Base-by-base conservation (phyloP, 371 early-diverging fungal genomes). In the Mortierella polycephala region DNA sequence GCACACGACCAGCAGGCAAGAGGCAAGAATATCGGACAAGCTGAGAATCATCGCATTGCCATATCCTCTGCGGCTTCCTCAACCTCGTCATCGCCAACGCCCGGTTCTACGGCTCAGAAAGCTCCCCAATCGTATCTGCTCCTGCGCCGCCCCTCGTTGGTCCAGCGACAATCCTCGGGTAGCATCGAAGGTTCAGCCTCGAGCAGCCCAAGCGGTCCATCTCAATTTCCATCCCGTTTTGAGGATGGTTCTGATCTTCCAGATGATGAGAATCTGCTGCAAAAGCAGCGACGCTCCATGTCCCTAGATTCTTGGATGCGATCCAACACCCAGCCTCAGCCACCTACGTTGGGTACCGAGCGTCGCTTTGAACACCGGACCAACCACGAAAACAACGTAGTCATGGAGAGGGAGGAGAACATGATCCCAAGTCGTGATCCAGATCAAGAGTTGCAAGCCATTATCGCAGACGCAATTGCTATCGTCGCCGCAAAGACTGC, bases 401-500 rank as follows among this genome's bases (percentile, higher is more conserved):
- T 30, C 1, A 30, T 30, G 30, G 30, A 30, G 30, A 30, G n/a
- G 47, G n/a, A 47, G 47, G 5, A 14, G 16, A 47, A n/a, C n/a
- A n/a, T 47, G n/a, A 42, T 13, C 42, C n/a, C n/a, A 10, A 21
- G 7, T 11, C 40, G 6, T 16, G 44, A 18, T 59, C 16, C 60
- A 2, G 67, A 67, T 39, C 46, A 60, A 54, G 75, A 74, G 10
- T 41, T 74, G 16, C 64, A 64, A 7, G 50, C 57, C 21, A 74
- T 74, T 42, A 74, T 74, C 37, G 58, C 68, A 0, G 65, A 74
- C 14, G 75, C 75, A 13, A 44, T 64, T 13, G 64, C 57, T 14
- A 74, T 74, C 41, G 69, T 66, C 0, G 63, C 62, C 0, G 75
- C 62, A 2, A 69, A 58, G 37, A 53, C 62, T 8, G 69, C 75